Percentiles rank a stretch among this genome's conserved stretches.
These are phyloP conservation scores for Myxozyma vanderwaltii DNA, from an alignment of 805 yeast species.

Conservation along the genomic window DNA sequence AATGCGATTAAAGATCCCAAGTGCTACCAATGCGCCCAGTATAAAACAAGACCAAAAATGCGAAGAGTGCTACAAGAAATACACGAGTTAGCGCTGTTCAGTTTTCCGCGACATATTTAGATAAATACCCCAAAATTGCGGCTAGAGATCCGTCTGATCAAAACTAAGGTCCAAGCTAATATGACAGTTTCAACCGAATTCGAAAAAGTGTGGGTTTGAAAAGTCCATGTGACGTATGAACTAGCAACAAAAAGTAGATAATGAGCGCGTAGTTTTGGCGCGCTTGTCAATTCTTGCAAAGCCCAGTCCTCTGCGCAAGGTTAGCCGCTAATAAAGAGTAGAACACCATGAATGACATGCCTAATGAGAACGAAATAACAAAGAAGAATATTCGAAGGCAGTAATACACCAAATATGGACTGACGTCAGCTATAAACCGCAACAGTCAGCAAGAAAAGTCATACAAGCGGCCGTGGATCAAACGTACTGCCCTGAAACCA, in stretches of 20 bases:
- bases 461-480: neutral
- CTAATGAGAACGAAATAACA: conserved; percentile 22
- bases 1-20: conserved; percentile 83
- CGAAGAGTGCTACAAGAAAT: conserved; percentile 4
- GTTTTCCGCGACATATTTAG: neutral
- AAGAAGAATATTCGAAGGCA: conserved; percentile 31
- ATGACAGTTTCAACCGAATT: conserved; percentile 70
- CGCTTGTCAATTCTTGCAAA: conserved; percentile 29
- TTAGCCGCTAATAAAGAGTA: neutral
- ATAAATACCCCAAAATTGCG: conserved; percentile 20
- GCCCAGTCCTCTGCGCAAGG: conserved; percentile 31
- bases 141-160: conserved; percentile 45
- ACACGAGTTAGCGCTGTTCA: neutral
- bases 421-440: conserved; percentile 11
- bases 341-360: conserved; percentile 3
- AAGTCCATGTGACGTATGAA: conserved; percentile 72
- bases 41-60: conserved; percentile 28
- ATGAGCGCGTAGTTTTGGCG: conserved; percentile 29
- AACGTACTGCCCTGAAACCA: conserved; percentile 28
- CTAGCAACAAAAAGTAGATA: conserved; percentile 49
- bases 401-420: conserved; percentile 27
- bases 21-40: conserved; percentile 54
- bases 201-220: conserved; percentile 88
- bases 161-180: conserved; percentile 53
- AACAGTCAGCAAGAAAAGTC: neutral